Conservation (phyloP, 148 eudicot genomes). For the Oxyria digyna region DNA sequence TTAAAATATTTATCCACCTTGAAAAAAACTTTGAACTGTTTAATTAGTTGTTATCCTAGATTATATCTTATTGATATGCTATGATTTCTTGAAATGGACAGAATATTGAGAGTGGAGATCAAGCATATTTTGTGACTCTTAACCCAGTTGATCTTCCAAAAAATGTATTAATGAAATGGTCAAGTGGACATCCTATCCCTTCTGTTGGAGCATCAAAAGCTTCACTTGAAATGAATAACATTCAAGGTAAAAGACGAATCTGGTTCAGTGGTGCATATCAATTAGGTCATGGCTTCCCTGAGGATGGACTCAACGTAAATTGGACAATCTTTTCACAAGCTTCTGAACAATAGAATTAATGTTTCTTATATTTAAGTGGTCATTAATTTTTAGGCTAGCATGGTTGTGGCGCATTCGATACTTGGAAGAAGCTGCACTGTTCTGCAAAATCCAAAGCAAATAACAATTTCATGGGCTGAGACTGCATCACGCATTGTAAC, state of each 20-base stretch:
- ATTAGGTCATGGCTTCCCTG: constrained; percentile 3
- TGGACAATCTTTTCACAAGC: no score
- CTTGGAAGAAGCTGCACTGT: constrained; percentile 30
- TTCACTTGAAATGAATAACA: constrained; percentile 40
- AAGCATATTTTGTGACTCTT: constrained; percentile 66
- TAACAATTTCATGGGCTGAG: constrained; percentile 61
- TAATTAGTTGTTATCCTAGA: no score
- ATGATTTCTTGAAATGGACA: constrained; percentile 14
- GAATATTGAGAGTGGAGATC: constrained; percentile 41
- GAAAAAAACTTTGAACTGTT: no score
- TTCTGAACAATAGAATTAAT: no score
- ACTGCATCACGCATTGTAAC: constrained; percentile 62
- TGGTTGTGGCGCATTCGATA: constrained; percentile 47
- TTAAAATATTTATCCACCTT: no score
- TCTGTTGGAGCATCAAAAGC: constrained; percentile 83
- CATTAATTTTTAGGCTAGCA: constrained; percentile 47
- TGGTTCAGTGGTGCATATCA: constrained; percentile 97
- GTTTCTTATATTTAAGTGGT: no score
- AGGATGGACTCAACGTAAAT: not conserved
- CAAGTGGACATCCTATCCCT: constrained; percentile 81
- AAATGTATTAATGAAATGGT: constrained; percentile 62
- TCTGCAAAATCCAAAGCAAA: constrained; percentile 60
- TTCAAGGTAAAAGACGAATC: constrained; percentile 89
- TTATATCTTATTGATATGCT: no score
- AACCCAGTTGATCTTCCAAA: constrained; percentile 71